Conservation (phyloP, 352 stramenopile genomes). For the Phytophthora ramorum region DNA sequence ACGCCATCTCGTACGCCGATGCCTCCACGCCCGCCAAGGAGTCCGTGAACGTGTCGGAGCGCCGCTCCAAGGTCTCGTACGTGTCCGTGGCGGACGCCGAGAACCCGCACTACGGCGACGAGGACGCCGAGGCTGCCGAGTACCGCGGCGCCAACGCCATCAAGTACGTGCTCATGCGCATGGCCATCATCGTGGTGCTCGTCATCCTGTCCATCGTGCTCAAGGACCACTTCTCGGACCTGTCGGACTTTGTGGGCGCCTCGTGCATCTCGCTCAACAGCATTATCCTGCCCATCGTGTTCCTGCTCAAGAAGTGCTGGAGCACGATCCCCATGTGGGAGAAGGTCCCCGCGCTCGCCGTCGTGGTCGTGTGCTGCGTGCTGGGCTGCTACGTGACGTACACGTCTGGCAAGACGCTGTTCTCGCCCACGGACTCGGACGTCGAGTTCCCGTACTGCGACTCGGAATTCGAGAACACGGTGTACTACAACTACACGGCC, state of each 20-base stretch:
- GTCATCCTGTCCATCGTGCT: conserved; percentile 50
- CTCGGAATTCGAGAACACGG: conserved; percentile 27
- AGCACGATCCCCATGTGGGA: conserved; percentile 13
- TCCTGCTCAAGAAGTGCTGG: conserved; percentile 37
- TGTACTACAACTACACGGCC: conserved; percentile 37
- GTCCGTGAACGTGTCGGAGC: conserved; percentile 22
- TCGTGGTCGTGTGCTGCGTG: conserved; percentile 11
- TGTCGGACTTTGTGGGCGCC: conserved; percentile 52
- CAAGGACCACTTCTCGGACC: conserved; percentile 48
- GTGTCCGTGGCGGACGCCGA: conserved; percentile 28
- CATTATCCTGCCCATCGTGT: conserved; percentile 42
- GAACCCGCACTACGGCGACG: conserved; percentile 29
- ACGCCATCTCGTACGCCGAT: conserved; percentile 33
- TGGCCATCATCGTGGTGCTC: conserved; percentile 40
- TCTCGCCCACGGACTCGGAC: conserved; percentile 24
- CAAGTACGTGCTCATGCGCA: conserved; percentile 48
- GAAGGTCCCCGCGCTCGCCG: conserved; percentile 9
- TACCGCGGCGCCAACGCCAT: conserved; percentile 41
- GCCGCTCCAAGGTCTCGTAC: conserved; percentile 29
- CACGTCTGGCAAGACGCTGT: conserved; percentile 30
- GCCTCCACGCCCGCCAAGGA: conserved; percentile 22
- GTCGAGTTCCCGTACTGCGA: conserved; percentile 29
- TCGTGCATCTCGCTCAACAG: conserved; percentile 54
- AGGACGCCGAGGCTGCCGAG: conserved; percentile 28
- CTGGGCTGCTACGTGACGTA: conserved; percentile 27